Evolutionary conservation across 129 eudicot species (phyloP).

Genomic region (Chrysanthemum lavandulifolium): DNA sequence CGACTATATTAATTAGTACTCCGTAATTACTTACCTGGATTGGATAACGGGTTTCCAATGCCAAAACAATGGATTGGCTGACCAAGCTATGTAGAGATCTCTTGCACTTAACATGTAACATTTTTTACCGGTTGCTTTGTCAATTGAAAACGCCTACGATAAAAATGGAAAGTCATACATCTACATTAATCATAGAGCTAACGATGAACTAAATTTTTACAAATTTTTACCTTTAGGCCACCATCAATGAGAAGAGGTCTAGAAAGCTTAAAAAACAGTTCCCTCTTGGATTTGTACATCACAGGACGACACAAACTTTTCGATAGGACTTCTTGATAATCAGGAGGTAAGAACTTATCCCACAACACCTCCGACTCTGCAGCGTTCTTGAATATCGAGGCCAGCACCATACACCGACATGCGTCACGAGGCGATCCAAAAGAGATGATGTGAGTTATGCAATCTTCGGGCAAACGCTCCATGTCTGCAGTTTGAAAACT

Average conservation of each 20-base stretch:
- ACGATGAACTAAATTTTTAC: no score
- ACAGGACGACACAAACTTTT: conserved; percentile 32
- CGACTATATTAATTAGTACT: no score
- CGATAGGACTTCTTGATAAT: conserved; percentile 40
- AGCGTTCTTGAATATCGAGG: conserved; percentile 26
- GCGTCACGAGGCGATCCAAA: conserved; percentile 50
- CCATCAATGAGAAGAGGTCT: conserved; percentile 41
- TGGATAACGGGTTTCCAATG: conserved; percentile 48
- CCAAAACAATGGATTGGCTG: conserved; percentile 54
- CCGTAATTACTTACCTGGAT: conserved; percentile 49
- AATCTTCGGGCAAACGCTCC: conserved; percentile 53
- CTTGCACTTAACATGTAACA: conserved; percentile 70
- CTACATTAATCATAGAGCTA: no score
- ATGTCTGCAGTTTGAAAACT: not conserved
- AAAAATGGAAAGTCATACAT: no score
- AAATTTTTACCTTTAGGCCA: conserved; percentile 38
- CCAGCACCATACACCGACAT: conserved; percentile 33
- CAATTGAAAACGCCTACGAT: conserved; percentile 46
- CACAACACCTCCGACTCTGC: conserved; percentile 56
- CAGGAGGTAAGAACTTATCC: conserved; percentile 60
- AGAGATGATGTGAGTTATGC: conserved; percentile 50
- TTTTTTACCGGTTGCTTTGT: conserved; percentile 53
- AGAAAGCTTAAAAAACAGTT: conserved; percentile 41
- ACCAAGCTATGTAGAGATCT: conserved; percentile 60
- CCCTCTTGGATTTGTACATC: conserved; percentile 46